Conservation (phyloP, 345 rosid genomes). For the Hibiscus tridactylites region DNA sequence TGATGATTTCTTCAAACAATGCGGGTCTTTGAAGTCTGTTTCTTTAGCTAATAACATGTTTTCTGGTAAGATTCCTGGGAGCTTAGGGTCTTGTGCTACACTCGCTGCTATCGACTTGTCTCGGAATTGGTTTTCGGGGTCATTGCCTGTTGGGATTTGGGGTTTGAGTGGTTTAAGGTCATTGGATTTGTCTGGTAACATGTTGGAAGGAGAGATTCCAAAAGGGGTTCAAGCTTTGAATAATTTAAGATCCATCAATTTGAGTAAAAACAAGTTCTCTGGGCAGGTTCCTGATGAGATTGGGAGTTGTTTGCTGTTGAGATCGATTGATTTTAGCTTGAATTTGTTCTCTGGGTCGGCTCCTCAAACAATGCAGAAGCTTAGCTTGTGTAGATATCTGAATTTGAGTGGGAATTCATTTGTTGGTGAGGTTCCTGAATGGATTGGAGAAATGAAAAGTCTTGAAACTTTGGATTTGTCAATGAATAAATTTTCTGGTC, state of each 20-base stretch:
- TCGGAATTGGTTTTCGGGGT: constrained; percentile 59
- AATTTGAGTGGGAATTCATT: constrained; percentile 50
- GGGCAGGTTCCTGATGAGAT: constrained; percentile 59
- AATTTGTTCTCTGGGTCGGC: constrained; percentile 60
- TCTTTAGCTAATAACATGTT: constrained; percentile 68
- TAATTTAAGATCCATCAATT: constrained; percentile 51
- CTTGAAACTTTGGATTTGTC: constrained; percentile 81
- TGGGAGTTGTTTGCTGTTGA: constrained; percentile 66
- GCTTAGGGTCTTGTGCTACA: constrained; percentile 61
- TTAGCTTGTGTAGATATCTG: constrained; percentile 50
- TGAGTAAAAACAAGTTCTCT: constrained; percentile 49
- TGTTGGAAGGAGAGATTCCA: constrained; percentile 59
- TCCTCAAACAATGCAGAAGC: constrained; percentile 65
- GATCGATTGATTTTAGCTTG: constrained; percentile 58
- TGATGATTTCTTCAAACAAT: constrained; percentile 67
- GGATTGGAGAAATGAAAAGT: constrained; percentile 68
- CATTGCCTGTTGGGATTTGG: constrained; percentile 62
- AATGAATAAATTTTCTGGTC: constrained; percentile 50
- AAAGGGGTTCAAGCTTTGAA: constrained; percentile 45
- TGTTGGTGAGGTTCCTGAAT: constrained; percentile 53
- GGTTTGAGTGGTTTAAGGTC: constrained; percentile 57
- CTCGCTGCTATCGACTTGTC: constrained; percentile 61
- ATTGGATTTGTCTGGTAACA: constrained; percentile 71
- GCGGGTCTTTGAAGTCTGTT: constrained; percentile 58
- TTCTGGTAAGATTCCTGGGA: constrained; percentile 64